Evolutionary conservation across 208 protist species (phyloP).

Genomic region (Acanthamoeba castellanii): DNA sequence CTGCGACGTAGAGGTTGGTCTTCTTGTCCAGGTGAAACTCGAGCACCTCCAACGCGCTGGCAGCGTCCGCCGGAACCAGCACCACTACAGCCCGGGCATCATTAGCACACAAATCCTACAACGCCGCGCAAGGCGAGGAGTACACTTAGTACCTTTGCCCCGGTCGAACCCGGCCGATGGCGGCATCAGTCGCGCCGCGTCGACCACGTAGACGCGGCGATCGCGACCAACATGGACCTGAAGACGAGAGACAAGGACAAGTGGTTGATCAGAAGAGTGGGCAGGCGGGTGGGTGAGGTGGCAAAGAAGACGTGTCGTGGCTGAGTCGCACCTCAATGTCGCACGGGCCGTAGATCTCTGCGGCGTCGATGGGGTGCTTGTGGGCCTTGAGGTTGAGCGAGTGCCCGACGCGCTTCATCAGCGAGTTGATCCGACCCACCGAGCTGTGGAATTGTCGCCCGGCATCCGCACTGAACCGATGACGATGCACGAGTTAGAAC

Average conservation of each 20-base stretch:
- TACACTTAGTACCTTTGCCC: slow-evolving; percentile 47
- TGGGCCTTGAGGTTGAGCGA: slow-evolving; percentile 68
- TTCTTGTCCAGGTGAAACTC: slow-evolving; percentile 62
- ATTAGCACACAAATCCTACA: too few species aligned
- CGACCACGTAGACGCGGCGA: slow-evolving; percentile 52
- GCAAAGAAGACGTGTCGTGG: too few species aligned
- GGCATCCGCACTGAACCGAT: slow-evolving; percentile 3
- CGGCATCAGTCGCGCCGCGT: slow-evolving; percentile 65
- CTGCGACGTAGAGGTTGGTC: slow-evolving; percentile 51
- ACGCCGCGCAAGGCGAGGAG: too few species aligned
- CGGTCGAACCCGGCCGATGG: slow-evolving; percentile 40
- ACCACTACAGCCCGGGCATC: not conserved
- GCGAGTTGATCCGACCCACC: slow-evolving; percentile 7
- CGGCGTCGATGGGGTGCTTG: not conserved
- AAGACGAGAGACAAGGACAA: not conserved
- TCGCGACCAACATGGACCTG: slow-evolving; percentile 22
- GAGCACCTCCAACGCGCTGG: slow-evolving; percentile 28
- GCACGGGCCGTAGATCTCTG: slow-evolving; percentile 25
- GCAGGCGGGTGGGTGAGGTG: not conserved
- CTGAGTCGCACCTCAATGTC: slow-evolving; percentile 50
- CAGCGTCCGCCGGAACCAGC: slow-evolving; percentile 22
- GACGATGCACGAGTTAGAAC: too few species aligned
- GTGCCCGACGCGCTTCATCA: slow-evolving; percentile 39
- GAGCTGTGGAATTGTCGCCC: slow-evolving; percentile 19
- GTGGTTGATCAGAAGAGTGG: not conserved